These are phyloP conservation scores for Leptographium flavum DNA, from an alignment of 2,329 filamentous ascomycete genomes.

Conservation along the genomic window DNA sequence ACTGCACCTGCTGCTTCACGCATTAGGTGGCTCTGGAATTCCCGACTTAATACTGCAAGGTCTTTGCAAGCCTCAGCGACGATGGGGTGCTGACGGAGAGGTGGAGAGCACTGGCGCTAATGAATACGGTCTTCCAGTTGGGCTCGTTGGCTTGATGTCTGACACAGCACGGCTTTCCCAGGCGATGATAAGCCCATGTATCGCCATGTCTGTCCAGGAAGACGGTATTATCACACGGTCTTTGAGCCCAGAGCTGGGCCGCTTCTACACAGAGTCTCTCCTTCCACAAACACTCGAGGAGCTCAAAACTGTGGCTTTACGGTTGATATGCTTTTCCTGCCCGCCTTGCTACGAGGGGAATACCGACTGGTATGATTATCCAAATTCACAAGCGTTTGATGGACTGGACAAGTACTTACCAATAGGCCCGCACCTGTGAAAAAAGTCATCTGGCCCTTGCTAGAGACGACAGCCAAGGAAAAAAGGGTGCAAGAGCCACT, in stretches of 20 bases:
- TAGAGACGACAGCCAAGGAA: background rate
- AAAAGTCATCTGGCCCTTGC: background rate
- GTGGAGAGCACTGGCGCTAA: background rate
- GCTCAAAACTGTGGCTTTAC: background rate
- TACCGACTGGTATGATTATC: constrained; percentile 1
- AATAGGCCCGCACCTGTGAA: background rate
- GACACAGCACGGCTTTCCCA: background rate
- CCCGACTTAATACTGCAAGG: background rate
- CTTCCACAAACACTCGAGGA: background rate
- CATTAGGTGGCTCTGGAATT: background rate
- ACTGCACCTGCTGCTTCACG: background rate
- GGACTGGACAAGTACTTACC: background rate
- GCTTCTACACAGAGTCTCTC: background rate
- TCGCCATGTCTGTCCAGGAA: background rate
- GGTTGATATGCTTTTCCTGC: background rate
- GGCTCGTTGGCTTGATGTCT: background rate
- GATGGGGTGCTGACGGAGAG: constrained; percentile 1
- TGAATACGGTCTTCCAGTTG: background rate
- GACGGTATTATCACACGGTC: background rate
- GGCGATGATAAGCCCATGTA: background rate
- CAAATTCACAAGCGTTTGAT: no score
- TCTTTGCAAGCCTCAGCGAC: background rate
- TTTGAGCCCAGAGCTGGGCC: background rate
- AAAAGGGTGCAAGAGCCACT: background rate
- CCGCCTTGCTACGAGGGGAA: constrained; percentile 4